A percentile compares a stretch with the other conserved stretches of the same genome.
Evolutionary conservation across 2,329 filamentous ascomycete species (phyloP).

Genomic region (Aspergillus ruber): DNA sequence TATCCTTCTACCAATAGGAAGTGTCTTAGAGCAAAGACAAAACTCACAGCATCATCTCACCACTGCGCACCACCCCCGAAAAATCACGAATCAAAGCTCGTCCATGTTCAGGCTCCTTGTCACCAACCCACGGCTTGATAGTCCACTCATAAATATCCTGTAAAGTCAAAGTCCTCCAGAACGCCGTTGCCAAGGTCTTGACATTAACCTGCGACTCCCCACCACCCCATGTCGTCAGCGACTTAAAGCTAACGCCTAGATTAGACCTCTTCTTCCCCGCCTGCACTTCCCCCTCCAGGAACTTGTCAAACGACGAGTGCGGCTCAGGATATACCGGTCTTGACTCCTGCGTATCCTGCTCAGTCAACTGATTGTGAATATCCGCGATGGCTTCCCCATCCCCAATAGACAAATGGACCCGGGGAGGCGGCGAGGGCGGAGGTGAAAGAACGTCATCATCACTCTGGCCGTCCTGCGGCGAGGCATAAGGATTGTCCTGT

Average conservation of each 20-base stretch:
- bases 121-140: slow-evolving; percentile 42
- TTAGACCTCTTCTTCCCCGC: slow-evolving; percentile 58
- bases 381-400: slow-evolving; percentile 26
- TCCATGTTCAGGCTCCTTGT: slow-evolving; percentile 39
- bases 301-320: slow-evolving; percentile 60
- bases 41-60: slow-evolving; percentile 57
- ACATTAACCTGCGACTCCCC: slow-evolving; percentile 58
- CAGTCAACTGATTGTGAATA: slow-evolving; percentile 26
- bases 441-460: slow-evolving; percentile 5
- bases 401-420: slow-evolving; percentile 22
- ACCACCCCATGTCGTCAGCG: slow-evolving; percentile 63
- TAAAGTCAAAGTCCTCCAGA: slow-evolving; percentile 70
- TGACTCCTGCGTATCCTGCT: slow-evolving; percentile 6
- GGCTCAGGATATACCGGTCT: slow-evolving; percentile 22
- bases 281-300: slow-evolving; percentile 65
- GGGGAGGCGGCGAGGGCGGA: slow-evolving; percentile 6
- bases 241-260: slow-evolving; percentile 66
- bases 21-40: not conserved
- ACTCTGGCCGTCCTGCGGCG: slow-evolving; percentile 10
- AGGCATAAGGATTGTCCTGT: slow-evolving; percentile 15
- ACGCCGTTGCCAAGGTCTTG: slow-evolving; percentile 61
- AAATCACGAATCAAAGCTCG: slow-evolving; percentile 57
- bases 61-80: slow-evolving; percentile 57
- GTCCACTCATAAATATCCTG: slow-evolving; percentile 56
- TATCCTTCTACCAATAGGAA: not conserved